Percentiles rank a stretch among this genome's conserved stretches.
Evolutionary conservation across 2,329 filamentous ascomycete genomes (phyloP).

Genomic region (Teratosphaeriaceae sp.): DNA sequence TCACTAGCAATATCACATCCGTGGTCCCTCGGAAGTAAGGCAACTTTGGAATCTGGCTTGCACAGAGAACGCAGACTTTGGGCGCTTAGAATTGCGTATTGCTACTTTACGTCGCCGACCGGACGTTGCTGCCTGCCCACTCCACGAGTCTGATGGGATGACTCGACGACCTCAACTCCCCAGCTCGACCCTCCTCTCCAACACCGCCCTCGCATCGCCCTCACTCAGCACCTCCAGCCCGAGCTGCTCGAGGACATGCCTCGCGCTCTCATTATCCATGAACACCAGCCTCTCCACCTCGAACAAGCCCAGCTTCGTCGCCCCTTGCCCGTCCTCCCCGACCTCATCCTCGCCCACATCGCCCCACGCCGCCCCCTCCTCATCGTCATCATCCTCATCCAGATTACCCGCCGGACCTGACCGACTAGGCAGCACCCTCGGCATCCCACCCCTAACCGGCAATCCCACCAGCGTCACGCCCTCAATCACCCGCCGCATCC

Average conservation of each 20-base stretch:
- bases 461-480: slow-evolving; percentile 61
- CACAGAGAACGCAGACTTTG: too few relatives aligned
- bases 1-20: too few relatives aligned
- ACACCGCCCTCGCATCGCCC: slow-evolving; percentile 57
- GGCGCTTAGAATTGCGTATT: too few relatives aligned
- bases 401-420: slow-evolving; percentile 11
- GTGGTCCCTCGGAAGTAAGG: too few relatives aligned
- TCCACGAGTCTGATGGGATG: too few relatives aligned
- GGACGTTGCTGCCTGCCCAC: too few relatives aligned
- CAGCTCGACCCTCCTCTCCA: slow-evolving; percentile 60
- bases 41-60: too few relatives aligned
- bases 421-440: slow-evolving; percentile 12
- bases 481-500: slow-evolving; percentile 58
- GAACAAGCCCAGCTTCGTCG: slow-evolving; percentile 33
- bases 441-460: slow-evolving; percentile 41
- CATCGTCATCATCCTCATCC: slow-evolving; percentile 24
- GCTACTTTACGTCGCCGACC: too few relatives aligned
- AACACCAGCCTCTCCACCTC: slow-evolving; percentile 42
- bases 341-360: slow-evolving; percentile 19
- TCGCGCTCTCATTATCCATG: slow-evolving; percentile 40
- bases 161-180: too few relatives aligned
- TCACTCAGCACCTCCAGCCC: slow-evolving; percentile 56
- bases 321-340: slow-evolving; percentile 9
- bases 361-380: slow-evolving; percentile 26
- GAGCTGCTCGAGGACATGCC: slow-evolving; percentile 54